phyloP scores from a whole-genome alignment of 305 asterid species.

The Fraxinus sp. region DNA sequence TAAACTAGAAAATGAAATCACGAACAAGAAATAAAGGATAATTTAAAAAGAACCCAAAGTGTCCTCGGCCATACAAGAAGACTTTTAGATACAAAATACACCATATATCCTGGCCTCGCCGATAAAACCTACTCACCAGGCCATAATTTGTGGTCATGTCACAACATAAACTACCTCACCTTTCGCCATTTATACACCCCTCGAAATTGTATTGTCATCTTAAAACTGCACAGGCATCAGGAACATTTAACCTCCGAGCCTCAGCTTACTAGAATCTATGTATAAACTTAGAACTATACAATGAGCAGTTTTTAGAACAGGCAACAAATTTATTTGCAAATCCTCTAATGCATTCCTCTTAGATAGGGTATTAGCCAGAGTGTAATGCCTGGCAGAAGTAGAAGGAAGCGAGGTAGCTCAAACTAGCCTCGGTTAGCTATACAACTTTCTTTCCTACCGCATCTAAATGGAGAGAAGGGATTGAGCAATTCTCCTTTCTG shows the following conservation, averaged over 20 bases:
- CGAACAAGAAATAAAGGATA: neutral
- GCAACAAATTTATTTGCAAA: constrained; percentile 74
- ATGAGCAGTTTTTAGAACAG: constrained; percentile 76
- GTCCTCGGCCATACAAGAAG: neutral
- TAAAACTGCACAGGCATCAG: constrained; percentile 38
- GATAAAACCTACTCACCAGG: constrained; percentile 45
- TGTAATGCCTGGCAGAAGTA: constrained; percentile 25
- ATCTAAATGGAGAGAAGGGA: constrained; percentile 42
- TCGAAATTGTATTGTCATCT: constrained; percentile 31
- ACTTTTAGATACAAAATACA: neutral
- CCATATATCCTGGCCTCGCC: constrained; percentile 45
- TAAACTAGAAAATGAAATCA: neutral
- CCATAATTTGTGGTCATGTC: constrained; percentile 60
- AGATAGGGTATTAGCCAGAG: constrained; percentile 10
- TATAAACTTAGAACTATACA: constrained; percentile 67
- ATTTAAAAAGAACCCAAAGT: neutral
- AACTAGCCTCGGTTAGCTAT: constrained; percentile 88
- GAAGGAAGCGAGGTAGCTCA: constrained; percentile 42
- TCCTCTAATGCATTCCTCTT: constrained; percentile 17
- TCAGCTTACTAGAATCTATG: constrained; percentile 55
- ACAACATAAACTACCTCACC: constrained; percentile 53
- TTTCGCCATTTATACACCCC: constrained; percentile 52
- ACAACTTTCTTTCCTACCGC: constrained; percentile 58
- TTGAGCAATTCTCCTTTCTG: constrained; percentile 91
- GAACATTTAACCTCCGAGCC: constrained; percentile 42